phyloP scores from a whole-genome alignment of 1,139 yeast species.

The Magnusiomyces ingens region DNA sequence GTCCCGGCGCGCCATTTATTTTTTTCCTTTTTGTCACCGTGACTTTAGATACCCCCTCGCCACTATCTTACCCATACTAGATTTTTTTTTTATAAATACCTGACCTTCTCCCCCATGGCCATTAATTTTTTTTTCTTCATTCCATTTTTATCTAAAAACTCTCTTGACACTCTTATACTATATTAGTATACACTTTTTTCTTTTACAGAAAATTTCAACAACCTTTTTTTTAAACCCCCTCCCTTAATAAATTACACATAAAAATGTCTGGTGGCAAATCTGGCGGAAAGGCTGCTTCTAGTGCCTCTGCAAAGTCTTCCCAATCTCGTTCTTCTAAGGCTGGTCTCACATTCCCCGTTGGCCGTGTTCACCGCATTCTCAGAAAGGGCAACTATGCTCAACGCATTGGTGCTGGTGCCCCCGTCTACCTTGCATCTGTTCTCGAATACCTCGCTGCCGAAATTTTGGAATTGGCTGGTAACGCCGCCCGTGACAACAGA shows the following conservation, averaged over 20 bases:
- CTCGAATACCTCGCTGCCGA: constrained; percentile 96
- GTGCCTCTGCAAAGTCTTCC: constrained; percentile 82
- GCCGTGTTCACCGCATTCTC: constrained; percentile 95
- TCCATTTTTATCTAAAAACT: constrained; percentile 10
- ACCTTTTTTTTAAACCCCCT: constrained; percentile 9
- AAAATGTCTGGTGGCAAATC: constrained; percentile 95
- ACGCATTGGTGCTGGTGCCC: constrained; percentile 98
- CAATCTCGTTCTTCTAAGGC: constrained; percentile 98
- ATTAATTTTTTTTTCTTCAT: constrained; percentile 19
- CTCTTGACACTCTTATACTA: not conserved
- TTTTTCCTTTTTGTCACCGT: too few relatives aligned
- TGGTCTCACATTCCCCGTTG: constrained; percentile 98
- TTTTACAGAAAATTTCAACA: not conserved
- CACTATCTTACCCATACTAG: not conserved
- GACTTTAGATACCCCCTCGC: too few relatives aligned
- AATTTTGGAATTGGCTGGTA: constrained; percentile 96
- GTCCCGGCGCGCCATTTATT: too few relatives aligned
- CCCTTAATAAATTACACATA: constrained; percentile 8
- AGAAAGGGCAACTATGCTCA: constrained; percentile 99
- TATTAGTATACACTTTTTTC: not conserved
- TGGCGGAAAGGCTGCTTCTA: constrained; percentile 90
- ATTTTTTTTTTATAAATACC: not conserved
- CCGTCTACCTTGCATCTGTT: constrained; percentile 92
- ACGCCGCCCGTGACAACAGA: constrained; percentile 97
- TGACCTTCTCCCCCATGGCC: not conserved